These are phyloP conservation scores for Alternaria alternata DNA, from an alignment of 2,329 filamentous ascomycete genomes.

Conservation along the genomic window DNA sequence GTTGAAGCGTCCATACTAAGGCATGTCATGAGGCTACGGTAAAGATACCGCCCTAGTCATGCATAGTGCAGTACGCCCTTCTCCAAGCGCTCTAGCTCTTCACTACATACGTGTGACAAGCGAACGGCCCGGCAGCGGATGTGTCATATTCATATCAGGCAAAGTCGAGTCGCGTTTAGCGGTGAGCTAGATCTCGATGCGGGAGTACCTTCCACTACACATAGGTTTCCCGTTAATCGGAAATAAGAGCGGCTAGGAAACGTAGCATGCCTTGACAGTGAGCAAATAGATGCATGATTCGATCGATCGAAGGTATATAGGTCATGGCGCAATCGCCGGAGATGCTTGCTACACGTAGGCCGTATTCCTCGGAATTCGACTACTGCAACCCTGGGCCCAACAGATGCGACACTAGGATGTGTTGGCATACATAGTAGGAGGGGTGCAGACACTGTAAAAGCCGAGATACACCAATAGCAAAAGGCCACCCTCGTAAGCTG, in stretches of 20 bases:
- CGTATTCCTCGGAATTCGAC: constrained; percentile 13
- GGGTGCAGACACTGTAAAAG: constrained; percentile 17
- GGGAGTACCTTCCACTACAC: constrained; percentile 7
- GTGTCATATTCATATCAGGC: constrained; percentile 7
- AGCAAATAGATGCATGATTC: constrained; percentile 12
- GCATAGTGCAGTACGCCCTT: constrained; percentile 17
- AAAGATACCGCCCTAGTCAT: constrained; percentile 14
- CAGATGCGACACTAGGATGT: constrained; percentile 22
- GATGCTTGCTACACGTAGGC: constrained; percentile 25
- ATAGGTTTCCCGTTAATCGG: neutral
- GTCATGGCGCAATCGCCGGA: constrained; percentile 15
- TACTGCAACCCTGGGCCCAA: constrained; percentile 13
- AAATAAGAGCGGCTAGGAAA: neutral
- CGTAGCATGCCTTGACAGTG: constrained; percentile 6
- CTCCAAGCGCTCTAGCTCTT: constrained; percentile 11
- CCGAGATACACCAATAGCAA: constrained; percentile 26
- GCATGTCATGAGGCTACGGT: constrained; percentile 19
- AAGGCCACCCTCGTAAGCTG: constrained; percentile 23
- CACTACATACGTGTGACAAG: constrained; percentile 17
- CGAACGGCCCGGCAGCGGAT: constrained; percentile 17
- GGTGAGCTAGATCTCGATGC: constrained; percentile 13
- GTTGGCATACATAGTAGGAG: constrained; percentile 10
- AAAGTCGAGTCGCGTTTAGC: constrained; percentile 12
- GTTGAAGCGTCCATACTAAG: constrained; percentile 11
- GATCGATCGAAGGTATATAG: constrained; percentile 10